Conservation (phyloP, 106 monocot genomes). For the Dactylorhiza incarnata region DNA sequence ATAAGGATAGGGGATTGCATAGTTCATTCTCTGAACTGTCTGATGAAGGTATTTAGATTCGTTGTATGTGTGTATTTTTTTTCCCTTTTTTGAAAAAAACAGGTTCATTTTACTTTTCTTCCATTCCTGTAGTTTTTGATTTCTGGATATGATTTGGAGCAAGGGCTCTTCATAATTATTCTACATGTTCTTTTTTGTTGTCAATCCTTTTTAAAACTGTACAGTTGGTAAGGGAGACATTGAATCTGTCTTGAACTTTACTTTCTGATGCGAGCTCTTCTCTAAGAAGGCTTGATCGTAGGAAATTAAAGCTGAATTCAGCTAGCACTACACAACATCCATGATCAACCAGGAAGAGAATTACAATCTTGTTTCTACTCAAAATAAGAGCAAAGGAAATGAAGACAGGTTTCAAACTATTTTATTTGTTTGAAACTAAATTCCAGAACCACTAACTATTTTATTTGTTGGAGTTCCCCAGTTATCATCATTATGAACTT, state of each 20-base stretch:
- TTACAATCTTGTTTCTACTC: no score
- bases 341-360: no score
- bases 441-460: no score
- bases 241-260: neutral
- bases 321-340: no score
- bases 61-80: neutral
- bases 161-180: neutral
- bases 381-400: no score
- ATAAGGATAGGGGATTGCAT: neutral
- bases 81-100: neutral
- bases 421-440: no score
- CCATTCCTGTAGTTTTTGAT: neutral
- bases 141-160: slow-evolving; percentile 1
- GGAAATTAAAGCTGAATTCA: no score
- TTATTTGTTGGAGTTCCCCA: no score
- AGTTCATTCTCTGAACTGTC: neutral
- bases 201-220: neutral
- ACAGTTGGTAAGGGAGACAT: neutral
- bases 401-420: no score
- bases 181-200: neutral
- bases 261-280: no score
- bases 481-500: no score
- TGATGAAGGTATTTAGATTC: neutral
- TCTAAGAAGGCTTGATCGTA: no score
- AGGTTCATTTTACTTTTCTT: neutral